Evolutionary conservation across 2,329 filamentous ascomycete species (phyloP).

Genomic region (Ustilaginoidea virens): DNA sequence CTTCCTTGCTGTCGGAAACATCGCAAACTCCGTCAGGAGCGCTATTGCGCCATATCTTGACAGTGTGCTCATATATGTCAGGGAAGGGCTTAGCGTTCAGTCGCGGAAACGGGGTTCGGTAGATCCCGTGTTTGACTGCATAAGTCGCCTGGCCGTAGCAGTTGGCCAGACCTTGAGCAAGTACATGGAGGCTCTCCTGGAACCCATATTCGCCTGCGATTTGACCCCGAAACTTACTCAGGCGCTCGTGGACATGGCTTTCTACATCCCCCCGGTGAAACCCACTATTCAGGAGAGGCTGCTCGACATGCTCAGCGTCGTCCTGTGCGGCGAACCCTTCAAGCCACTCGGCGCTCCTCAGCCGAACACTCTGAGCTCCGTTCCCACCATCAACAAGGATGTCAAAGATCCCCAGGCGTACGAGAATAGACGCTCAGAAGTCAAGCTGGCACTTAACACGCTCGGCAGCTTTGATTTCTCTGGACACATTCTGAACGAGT

Average conservation of each 20-base stretch:
- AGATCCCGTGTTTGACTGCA: conserved; percentile 87
- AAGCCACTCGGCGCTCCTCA: conserved; percentile 83
- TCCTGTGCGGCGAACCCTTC: conserved; percentile 84
- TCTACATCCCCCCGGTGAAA: conserved; percentile 93
- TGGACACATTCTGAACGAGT: conserved; percentile 89
- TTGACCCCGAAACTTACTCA: conserved; percentile 88
- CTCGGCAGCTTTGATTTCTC: conserved; percentile 96
- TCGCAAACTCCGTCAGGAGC: conserved; percentile 90
- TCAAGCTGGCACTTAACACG: conserved; percentile 86
- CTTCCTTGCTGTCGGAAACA: conserved; percentile 89
- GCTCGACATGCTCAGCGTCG: conserved; percentile 85
- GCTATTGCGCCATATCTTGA: conserved; percentile 92
- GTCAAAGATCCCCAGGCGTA: conserved; percentile 71
- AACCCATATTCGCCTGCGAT: conserved; percentile 94
- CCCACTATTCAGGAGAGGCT: conserved; percentile 85
- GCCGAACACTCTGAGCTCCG: conserved; percentile 60
- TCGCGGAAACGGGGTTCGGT: conserved; percentile 50
- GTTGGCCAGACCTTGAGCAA: conserved; percentile 95
- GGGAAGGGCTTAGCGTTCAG: conserved; percentile 75
- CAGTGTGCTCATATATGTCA: conserved; percentile 81
- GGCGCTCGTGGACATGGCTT: conserved; percentile 94
- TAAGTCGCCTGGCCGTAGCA: conserved; percentile 88
- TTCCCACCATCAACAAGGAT: conserved; percentile 76
- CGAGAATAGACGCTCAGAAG: conserved; percentile 68
- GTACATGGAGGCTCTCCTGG: conserved; percentile 89